These are phyloP conservation scores for Coniferiporia weirii DNA, from an alignment of 1,284 basidiomycete species.

Conservation along the genomic window DNA sequence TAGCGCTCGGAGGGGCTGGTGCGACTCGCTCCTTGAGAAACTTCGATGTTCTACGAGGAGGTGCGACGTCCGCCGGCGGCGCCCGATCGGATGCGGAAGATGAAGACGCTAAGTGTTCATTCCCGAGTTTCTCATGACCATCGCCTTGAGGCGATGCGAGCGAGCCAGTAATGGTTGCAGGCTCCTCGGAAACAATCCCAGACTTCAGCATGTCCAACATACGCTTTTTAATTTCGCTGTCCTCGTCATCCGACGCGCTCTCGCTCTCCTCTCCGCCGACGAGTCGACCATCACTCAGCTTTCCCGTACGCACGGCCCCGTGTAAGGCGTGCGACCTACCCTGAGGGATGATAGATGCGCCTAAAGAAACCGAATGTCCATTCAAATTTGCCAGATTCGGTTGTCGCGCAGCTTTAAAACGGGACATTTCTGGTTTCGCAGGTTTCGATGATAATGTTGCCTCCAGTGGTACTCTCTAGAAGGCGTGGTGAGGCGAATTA, in stretches of 20 bases:
- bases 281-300: slow-evolving; percentile 50
- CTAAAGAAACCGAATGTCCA: slow-evolving; percentile 36
- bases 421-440: slow-evolving; percentile 49
- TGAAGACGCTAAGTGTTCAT: background rate
- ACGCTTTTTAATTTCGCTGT: slow-evolving; percentile 39
- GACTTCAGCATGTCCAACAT: slow-evolving; percentile 51
- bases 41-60: slow-evolving; percentile 19
- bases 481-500: slow-evolving; percentile 11
- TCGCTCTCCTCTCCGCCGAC: slow-evolving; percentile 50
- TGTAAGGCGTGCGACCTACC: slow-evolving; percentile 48
- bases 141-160: background rate
- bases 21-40: background rate
- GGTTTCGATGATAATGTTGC: slow-evolving; percentile 32
- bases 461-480: slow-evolving; percentile 38
- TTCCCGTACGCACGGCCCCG: slow-evolving; percentile 55
- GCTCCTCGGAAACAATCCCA: slow-evolving; percentile 47
- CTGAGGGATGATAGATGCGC: slow-evolving; percentile 44
- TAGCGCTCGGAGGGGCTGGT: background rate
- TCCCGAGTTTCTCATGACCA: background rate
- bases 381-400: slow-evolving; percentile 40
- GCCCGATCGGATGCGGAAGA: background rate
- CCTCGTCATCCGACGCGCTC: slow-evolving; percentile 50
- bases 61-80: background rate
- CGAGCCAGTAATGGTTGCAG: background rate
- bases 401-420: slow-evolving; percentile 52